Evolutionary conservation across 2,329 filamentous ascomycete genomes (phyloP).

Genomic region (Nemania diffusa): DNA sequence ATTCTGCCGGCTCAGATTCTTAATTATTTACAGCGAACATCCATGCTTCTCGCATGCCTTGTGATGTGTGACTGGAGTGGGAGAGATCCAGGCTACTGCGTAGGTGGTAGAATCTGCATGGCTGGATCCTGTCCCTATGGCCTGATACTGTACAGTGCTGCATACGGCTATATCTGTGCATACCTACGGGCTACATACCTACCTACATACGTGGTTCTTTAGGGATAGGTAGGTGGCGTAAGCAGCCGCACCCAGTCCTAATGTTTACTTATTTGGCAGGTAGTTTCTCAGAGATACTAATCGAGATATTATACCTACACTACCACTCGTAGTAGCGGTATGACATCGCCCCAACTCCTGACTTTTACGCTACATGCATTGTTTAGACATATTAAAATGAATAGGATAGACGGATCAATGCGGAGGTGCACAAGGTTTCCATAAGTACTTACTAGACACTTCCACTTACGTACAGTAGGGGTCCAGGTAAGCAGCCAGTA

Average conservation of each 20-base stretch:
- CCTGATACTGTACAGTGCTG: not conserved
- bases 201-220: constrained; percentile 10
- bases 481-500: not conserved
- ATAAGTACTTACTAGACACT: not conserved
- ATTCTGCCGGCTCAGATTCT: constrained; percentile 7
- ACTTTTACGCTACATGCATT: constrained; percentile 4
- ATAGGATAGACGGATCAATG: constrained; percentile 29
- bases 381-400: constrained; percentile 29
- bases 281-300: not conserved
- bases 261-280: not conserved
- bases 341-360: constrained; percentile 4
- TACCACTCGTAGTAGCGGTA: not conserved
- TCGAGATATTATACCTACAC: not conserved
- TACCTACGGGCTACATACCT: not conserved
- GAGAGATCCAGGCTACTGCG: constrained; percentile 2
- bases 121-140: constrained; percentile 8
- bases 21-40: constrained; percentile 13
- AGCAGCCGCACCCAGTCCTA: not conserved
- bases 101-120: not conserved
- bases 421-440: constrained; percentile 12
- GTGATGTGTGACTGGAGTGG: constrained; percentile 12
- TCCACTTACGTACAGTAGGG: not conserved
- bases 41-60: constrained; percentile 16
- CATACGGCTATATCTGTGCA: constrained; percentile 13
- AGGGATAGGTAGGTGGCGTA: not conserved